These are phyloP conservation scores for Haberlea rhodopensis DNA, from an alignment of 257 asterid species.

Conservation along the genomic window DNA sequence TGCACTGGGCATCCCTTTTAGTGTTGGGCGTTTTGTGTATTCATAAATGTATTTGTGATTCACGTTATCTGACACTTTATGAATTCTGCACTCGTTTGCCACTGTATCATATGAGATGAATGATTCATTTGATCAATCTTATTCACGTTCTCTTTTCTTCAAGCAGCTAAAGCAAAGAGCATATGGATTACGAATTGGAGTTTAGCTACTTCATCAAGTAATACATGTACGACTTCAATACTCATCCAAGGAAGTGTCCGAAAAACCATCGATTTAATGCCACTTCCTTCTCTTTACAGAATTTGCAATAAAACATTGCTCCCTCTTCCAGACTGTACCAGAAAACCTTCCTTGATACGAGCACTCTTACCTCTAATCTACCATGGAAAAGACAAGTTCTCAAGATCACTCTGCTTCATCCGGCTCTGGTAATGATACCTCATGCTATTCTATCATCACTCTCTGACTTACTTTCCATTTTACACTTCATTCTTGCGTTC, in stretches of 20 bases:
- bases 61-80: neutral
- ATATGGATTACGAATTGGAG: conserved; percentile 29
- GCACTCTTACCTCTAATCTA: conserved; percentile 44
- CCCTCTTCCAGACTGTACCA: conserved; percentile 28
- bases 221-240: conserved; percentile 38
- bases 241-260: conserved; percentile 24
- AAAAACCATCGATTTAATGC: conserved; percentile 2
- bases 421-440: neutral
- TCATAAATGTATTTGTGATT: too few relatives aligned
- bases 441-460: neutral
- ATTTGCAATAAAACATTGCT: conserved; percentile 29
- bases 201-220: conserved; percentile 32
- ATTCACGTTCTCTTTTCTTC: conserved; percentile 12
- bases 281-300: conserved; percentile 32
- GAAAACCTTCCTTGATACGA: conserved; percentile 33
- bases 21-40: neutral
- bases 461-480: neutral
- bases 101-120: neutral
- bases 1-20: neutral
- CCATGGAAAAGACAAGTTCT: conserved; percentile 5
- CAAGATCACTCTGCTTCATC: neutral
- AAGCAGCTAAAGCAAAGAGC: conserved; percentile 28
- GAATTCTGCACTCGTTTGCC: neutral
- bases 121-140: conserved; percentile 5
- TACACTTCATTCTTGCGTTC: neutral